Base-by-base conservation (phyloP, 805 yeast species). In the Candida pseudoglaebosa region DNA sequence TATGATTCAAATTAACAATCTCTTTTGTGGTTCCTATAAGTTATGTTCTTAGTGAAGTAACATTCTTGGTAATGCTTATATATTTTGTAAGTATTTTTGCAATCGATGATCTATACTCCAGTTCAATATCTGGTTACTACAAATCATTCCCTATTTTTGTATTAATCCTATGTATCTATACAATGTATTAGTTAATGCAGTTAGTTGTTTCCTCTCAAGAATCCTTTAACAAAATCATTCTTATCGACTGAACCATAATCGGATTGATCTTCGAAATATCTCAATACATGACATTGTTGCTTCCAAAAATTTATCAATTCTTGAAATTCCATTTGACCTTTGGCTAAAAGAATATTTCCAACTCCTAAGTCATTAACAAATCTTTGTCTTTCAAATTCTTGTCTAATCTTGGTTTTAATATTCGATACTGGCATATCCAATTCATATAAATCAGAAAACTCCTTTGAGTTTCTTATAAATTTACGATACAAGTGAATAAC, bases 291-390 rank as follows among this genome's bases (percentile, higher is more conserved):
- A 47, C 90, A 77, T 57, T 78, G 80, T 70, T 87, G 95, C 61
- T 86, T 87, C 95, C 95, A 86, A 70, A 86, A 86, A 65, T 87
- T 87, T 53, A 82, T 74, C 54, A 85, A 73, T 57, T 86, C 95
- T 66, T 86, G 95, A 64, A 80, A 87, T 61, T 87, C 95, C 93
- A 84, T 84, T 54, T 84, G 89, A 5, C 91, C 95, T 67, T 85
- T 84, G 67, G 84, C 79, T 49, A 78, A 77, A 41, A 87, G 69
- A 13, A 84, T 73, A 61, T 86, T 87, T 46, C 74, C 71, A 33
- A 82, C 76, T 24, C 77, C 77, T 48, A 82, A 59, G 54, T 83
- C 87, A 38, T 67, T 67, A 37, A 85, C 87, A 56, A 70, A 86
- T 55, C 95, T 73, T 55, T 86, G 75, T 67, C 95, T 81, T 64